Base-by-base conservation (phyloP, 192 early-diverging fungal species). In the Coemansia sp. region DNA sequence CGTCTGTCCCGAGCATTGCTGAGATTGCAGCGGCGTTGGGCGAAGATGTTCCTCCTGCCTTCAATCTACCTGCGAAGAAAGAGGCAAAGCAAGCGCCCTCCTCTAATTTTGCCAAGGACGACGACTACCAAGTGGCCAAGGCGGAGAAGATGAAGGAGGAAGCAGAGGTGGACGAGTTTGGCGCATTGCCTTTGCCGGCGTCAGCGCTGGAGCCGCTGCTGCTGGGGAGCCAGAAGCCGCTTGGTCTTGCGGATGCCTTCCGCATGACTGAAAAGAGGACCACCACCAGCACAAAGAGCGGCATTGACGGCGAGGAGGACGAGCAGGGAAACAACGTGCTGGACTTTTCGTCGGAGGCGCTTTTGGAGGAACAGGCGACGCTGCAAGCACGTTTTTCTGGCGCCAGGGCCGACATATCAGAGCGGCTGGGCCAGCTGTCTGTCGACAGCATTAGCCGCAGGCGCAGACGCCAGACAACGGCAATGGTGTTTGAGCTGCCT, bases 11-110 rank as follows among this genome's bases (percentile, higher is more conserved):
- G 22, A 48, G 45, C 23, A 64, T 79, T 40, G 76, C 76, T 0
- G 67, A 58, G 25, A 63, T 79, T 66, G 76, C 76, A 1, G 61
- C 64, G 4, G 76, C 76, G 4, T 60, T 79, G 44, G 76, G 76
- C 31, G 76, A 79, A 31, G 76, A 79, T 27, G 17, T 79, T 0
- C 76, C 76, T 9, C 25, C 13, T 15, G 59, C 34, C 45, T n/a
- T n/a, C n/a, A n/a, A n/a, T n/a, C n/a, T n/a, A 11, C 34, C 34
- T 38, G 45, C 29, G 9, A 56, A 31, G 41, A 47, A 8, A 4
- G 52, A 56, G 25, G 1, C 19, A n/a, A 38, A 64, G 31, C 55
- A 20, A 30, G 28, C 53, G 47, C 29, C 20, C n/a, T n/a, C n/a
- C n/a, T n/a, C n/a, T n/a, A n/a, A n/a, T n/a, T n/a, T n/a, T n/a